Evolutionary conservation across 1,139 yeast genomes (phyloP).

Genomic region (Blastobotrys buckinghamii): DNA sequence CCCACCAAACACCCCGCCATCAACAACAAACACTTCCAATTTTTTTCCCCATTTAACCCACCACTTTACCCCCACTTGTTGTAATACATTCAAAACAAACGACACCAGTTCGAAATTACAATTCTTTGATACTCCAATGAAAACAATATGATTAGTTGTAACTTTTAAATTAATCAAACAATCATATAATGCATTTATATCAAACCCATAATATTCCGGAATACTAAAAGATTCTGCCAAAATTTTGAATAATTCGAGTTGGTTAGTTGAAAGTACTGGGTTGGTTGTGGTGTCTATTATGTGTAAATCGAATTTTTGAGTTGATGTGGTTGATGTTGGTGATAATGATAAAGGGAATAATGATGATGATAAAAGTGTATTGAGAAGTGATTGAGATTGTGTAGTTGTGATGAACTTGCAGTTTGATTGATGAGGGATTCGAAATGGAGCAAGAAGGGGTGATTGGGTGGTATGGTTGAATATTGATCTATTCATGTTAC

Average conservation of each 20-base stretch:
- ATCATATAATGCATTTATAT: constrained; percentile 18
- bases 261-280: not conserved
- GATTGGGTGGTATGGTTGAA: too few relatives aligned
- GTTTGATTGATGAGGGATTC: too few relatives aligned
- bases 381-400: too few relatives aligned
- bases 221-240: constrained; percentile 18
- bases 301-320: not conserved
- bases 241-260: constrained; percentile 12
- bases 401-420: too few relatives aligned
- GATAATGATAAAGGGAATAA: too few relatives aligned
- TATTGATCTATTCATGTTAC: too few relatives aligned
- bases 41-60: not conserved
- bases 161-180: constrained; percentile 12
- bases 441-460: too few relatives aligned
- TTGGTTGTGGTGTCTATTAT: not conserved
- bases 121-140: not conserved
- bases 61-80: not conserved
- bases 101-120: not conserved
- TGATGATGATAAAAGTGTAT: too few relatives aligned
- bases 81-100: not conserved
- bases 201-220: constrained; percentile 18
- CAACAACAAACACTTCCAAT: not conserved
- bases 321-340: not conserved
- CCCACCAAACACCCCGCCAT: constrained; percentile 1
- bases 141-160: not conserved